These are phyloP conservation scores for Rhizopogon vesiculosus DNA, from an alignment of 768 basidiomycete species.

Conservation along the genomic window DNA sequence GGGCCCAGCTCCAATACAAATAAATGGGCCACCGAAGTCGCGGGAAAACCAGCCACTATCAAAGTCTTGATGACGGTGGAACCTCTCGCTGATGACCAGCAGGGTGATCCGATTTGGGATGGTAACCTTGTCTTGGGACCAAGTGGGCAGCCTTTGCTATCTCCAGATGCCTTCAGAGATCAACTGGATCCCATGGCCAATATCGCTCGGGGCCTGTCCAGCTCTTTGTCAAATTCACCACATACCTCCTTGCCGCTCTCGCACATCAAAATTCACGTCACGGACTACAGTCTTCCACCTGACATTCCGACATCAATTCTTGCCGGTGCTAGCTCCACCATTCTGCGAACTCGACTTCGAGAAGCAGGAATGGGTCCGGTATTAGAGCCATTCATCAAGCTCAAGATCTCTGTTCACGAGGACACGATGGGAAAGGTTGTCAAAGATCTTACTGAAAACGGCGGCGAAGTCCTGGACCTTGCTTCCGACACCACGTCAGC, in stretches of 20 bases:
- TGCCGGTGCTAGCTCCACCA: constrained; percentile 57
- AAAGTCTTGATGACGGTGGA: constrained; percentile 52
- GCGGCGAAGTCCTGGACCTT: constrained; percentile 75
- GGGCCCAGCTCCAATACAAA: constrained; percentile 27
- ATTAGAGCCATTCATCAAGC: constrained; percentile 71
- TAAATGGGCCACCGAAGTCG: constrained; percentile 59
- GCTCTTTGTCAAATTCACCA: constrained; percentile 71
- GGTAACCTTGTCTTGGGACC: constrained; percentile 68
- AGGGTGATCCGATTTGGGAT: constrained; percentile 67
- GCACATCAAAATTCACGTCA: constrained; percentile 54
- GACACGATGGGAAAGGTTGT: constrained; percentile 72
- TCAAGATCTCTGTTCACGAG: constrained; percentile 66
- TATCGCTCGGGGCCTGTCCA: constrained; percentile 66
- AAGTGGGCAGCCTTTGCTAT: constrained; percentile 44
- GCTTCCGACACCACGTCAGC: constrained; percentile 35
- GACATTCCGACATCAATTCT: constrained; percentile 47
- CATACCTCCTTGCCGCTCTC: constrained; percentile 72
- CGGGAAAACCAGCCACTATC: constrained; percentile 50
- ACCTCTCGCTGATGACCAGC: constrained; percentile 48
- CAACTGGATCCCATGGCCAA: constrained; percentile 42
- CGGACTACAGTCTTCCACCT: constrained; percentile 36
- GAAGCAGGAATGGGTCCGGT: constrained; percentile 66
- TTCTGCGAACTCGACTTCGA: constrained; percentile 58
- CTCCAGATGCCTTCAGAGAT: constrained; percentile 44
- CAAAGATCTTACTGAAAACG: constrained; percentile 80